Evolutionary conservation across 108 stramenopile genomes (phyloP).

Genomic region (Cyclotella cryptica): DNA sequence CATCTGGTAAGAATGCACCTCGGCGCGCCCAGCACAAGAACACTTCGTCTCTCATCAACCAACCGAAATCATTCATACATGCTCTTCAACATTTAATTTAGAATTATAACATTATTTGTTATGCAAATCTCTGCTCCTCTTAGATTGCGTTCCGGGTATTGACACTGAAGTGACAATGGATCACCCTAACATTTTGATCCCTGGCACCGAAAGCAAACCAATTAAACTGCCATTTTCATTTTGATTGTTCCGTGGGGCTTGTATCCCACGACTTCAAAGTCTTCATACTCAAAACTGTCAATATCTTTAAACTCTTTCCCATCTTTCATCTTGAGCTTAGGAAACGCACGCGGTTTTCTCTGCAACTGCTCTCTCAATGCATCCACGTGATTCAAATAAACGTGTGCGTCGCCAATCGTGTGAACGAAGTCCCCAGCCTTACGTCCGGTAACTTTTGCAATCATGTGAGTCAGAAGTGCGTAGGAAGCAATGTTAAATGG

Average conservation of each 20-base stretch:
- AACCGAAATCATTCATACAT: too few relatives aligned
- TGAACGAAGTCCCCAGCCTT: constrained; percentile 99
- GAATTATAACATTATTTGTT: too few relatives aligned
- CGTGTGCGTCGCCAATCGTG: constrained; percentile 98
- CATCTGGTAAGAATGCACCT: too few relatives aligned
- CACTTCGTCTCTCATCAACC: too few relatives aligned
- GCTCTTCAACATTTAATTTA: too few relatives aligned
- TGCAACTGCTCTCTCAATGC: constrained; percentile 94
- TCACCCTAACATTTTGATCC: too few relatives aligned
- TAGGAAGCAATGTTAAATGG: constrained; percentile 99
- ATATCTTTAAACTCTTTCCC: constrained; percentile 88
- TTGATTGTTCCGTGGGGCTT: constrained; percentile 92
- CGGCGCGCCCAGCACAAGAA: too few relatives aligned
- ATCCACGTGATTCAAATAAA: constrained; percentile 99
- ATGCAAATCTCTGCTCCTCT: too few relatives aligned
- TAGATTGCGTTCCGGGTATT: too few relatives aligned
- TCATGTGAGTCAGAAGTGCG: constrained; percentile 93
- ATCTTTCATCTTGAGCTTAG: constrained; percentile 90
- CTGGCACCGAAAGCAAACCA: not conserved
- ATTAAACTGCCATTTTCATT: constrained; percentile 99
- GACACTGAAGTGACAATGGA: too few relatives aligned
- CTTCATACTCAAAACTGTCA: constrained; percentile 92
- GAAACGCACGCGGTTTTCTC: constrained; percentile 94
- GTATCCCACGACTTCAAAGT: constrained; percentile 96
- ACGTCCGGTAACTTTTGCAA: constrained; percentile 93